Conservation (phyloP, 2,329 filamentous ascomycete genomes). For the Fusarium camptoceras region DNA sequence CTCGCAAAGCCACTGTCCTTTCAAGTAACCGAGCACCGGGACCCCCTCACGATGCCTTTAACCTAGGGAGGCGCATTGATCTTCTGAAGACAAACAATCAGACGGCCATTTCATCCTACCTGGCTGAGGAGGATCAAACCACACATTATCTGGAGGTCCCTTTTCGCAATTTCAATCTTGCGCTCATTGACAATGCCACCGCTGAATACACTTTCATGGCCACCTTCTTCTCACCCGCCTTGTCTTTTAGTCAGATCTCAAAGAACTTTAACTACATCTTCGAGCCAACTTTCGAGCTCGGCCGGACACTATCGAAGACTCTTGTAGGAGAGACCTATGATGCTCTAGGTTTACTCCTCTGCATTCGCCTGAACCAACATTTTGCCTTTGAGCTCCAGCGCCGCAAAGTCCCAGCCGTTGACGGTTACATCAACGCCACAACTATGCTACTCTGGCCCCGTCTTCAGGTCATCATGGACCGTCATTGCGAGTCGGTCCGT, state of each 20-base stretch:
- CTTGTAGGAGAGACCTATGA: constrained; percentile 84
- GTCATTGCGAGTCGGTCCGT: constrained; percentile 88
- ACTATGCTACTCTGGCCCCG: constrained; percentile 97
- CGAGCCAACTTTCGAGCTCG: constrained; percentile 87
- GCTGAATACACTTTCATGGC: constrained; percentile 96
- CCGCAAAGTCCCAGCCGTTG: constrained; percentile 87
- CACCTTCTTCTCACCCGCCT: constrained; percentile 84
- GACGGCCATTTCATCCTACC: constrained; percentile 83
- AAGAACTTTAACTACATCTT: constrained; percentile 90
- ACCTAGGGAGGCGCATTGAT: constrained; percentile 86
- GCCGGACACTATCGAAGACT: constrained; percentile 78
- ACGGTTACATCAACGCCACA: constrained; percentile 92
- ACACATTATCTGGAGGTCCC: constrained; percentile 90
- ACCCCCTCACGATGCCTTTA: constrained; percentile 85
- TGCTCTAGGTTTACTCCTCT: constrained; percentile 87
- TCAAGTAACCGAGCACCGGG: constrained; percentile 60
- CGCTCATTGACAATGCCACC: constrained; percentile 91
- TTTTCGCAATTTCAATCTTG: constrained; percentile 95
- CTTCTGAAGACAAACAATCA: constrained; percentile 79
- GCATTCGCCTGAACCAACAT: constrained; percentile 92
- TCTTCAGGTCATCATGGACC: constrained; percentile 93
- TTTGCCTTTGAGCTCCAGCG: constrained; percentile 94
- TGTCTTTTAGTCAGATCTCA: constrained; percentile 81
- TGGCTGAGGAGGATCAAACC: constrained; percentile 89
- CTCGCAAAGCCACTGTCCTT: constrained; percentile 71